Base-by-base conservation (phyloP, 129 eudicot genomes). In the Helianthus tuberosus region DNA sequence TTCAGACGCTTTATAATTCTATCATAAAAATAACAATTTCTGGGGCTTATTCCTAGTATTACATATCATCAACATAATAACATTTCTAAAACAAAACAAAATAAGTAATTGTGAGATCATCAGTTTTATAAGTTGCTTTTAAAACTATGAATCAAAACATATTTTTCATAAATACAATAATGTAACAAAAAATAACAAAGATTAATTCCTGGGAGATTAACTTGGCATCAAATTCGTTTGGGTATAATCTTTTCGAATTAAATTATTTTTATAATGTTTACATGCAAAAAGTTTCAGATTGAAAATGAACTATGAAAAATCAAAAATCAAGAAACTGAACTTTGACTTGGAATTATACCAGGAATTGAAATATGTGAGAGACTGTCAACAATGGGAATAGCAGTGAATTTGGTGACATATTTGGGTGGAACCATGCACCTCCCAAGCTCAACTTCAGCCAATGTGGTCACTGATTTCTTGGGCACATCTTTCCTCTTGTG, bases 301-400 rank as follows among this genome's bases (percentile, higher is more conserved):
- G 32, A 32, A 32, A 32, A 32, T 32, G 36, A 32, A 32, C 36
- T 32, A 32, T 27, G 36, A 32, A 32, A 32, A 32, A 32, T 32
- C 4, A 32, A 54, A 46, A 50, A 65, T 53, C 14, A 66, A 53
- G 66, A 75, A 66, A 55, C 47, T 43, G 8, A 43, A 43, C 47
- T 43, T 68, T 70, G 72, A 62, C 11, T 16, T 67, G 46, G 49
- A 76, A 48, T 44, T 57, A 49, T 46, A 6, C 25, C 69, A 94
- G 97, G 98, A 20, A 90, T 94, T 20, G 98, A 94, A 80, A 65
- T 90, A 49, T 60, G 85, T 69, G 98, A 90, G 81, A 94, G 98
- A 86, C 93, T 94, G 12, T 88, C 98, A 57, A 94, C 98, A 55
- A 90, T 94, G 96, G 98, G 98, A 66, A 94, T 94, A 72, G 96